A percentile compares a stretch with the other conserved stretches of the same genome.
Evolutionary conservation across 768 basidiomycete species (phyloP).

Genomic region (Lactifluus subvellereus): DNA sequence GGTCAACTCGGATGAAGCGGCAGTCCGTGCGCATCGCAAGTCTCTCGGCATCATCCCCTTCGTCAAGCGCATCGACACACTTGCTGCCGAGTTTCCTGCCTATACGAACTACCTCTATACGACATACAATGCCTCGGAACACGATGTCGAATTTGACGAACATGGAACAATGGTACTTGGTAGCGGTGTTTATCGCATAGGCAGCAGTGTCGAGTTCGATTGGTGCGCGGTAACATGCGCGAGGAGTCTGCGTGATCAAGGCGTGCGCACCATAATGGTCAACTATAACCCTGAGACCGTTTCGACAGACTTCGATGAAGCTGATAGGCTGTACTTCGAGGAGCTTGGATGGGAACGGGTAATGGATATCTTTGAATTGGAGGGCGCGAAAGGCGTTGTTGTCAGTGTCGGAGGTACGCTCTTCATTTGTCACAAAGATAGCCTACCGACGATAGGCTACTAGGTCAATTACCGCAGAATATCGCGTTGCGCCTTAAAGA

Average conservation of each 20-base stretch:
- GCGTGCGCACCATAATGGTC: constrained; percentile 96
- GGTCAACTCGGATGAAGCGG: constrained; percentile 62
- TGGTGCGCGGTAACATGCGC: constrained; percentile 99
- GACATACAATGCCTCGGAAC: constrained; percentile 94
- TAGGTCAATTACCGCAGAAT: constrained; percentile 97
- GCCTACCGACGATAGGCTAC: constrained; percentile 28
- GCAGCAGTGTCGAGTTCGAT: constrained; percentile 98
- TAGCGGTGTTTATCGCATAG: constrained; percentile 96
- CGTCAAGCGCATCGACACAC: constrained; percentile 98
- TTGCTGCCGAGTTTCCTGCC: constrained; percentile 97
- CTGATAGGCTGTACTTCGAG: constrained; percentile 98
- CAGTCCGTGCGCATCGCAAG: constrained; percentile 83
- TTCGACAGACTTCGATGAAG: constrained; percentile 98
- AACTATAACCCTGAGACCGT: constrained; percentile 99
- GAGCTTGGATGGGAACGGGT: constrained; percentile 97
- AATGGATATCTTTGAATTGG: constrained; percentile 99
- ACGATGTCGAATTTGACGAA: constrained; percentile 93
- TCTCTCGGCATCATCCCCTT: constrained; percentile 86
- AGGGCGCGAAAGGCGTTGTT: constrained; percentile 86
- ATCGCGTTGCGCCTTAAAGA: constrained; percentile 94
- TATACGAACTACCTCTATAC: constrained; percentile 99
- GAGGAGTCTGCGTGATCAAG: constrained; percentile 84
- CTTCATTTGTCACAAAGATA: background rate
- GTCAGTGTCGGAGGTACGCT: constrained; percentile 91
- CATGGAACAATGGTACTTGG: constrained; percentile 99